Evolutionary conservation across 1,139 yeast genomes (phyloP), one percentile per base, ranked within the genome.

Genomic region (Geotrichum phurueaensis): DNA sequence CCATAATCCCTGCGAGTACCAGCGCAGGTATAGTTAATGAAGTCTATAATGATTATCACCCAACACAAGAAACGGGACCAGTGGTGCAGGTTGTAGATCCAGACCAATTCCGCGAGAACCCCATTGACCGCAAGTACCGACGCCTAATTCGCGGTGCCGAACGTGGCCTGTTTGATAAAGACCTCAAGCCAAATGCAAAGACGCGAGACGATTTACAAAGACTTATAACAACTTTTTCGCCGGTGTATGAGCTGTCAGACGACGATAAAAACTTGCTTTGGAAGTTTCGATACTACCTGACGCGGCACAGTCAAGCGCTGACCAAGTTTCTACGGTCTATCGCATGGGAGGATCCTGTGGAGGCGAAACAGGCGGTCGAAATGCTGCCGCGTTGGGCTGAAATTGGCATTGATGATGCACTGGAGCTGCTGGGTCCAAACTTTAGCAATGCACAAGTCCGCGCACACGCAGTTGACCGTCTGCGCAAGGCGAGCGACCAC

Each of bases 371-470:
- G 71, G 94, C 91, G 6, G 81, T 90, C 60, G 85, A 82, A 60
- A 68, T 84, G 56, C 72, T 84, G 60, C 78, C 80, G 36, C 73
- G 77, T 53, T 84, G 87, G 87, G 89, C 87, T 18, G 89, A 87
- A 66, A 86, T 90, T 60, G 96, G 90, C 65, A 86, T 94, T 45
- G 97, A 94, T 59, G 98, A 94, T 73, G 96, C 98, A 0, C 78
- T 94, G 61, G 99, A 94, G 70, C 76, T 94, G 18, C 76, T 94
- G 53, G 90, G 97, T 15, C 89, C 89, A 20, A 83, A 82, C 60
- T 92, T 84, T 63, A 78, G 71, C 66, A 81, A 79, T 67, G 75
- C 77, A 13, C 79, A 80, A 60, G 88, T 84, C 27, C 77, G 98
- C 54, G 82, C 87, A 13, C 88, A 90, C 76, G 99, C 99, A 0